Percentiles rank a stretch among this genome's conserved stretches.
phyloP scores from a whole-genome alignment of 805 yeast genomes.

The Kodamaea hsintzibuensis region DNA sequence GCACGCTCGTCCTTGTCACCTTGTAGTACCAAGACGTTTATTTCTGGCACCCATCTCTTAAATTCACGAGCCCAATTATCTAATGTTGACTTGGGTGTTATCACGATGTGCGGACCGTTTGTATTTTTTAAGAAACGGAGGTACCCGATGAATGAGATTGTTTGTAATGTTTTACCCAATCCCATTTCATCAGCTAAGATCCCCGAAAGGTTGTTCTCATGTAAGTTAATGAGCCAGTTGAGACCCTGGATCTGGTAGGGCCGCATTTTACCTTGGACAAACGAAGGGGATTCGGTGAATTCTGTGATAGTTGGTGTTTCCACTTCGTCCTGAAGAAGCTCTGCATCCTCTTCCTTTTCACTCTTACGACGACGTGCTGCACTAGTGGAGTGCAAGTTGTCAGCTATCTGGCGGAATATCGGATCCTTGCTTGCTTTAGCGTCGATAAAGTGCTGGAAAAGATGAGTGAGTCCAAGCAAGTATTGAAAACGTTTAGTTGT shows the following conservation, averaged over 20 bases:
- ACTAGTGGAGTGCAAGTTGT: slow-evolving; percentile 27
- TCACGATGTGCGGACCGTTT: slow-evolving; percentile 60
- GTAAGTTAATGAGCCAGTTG: slow-evolving; percentile 72
- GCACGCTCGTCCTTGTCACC: slow-evolving; percentile 73
- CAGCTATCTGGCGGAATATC: slow-evolving; percentile 52
- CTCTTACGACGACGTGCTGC: slow-evolving; percentile 54
- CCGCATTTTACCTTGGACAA: slow-evolving; percentile 59
- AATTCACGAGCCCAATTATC: slow-evolving; percentile 83
- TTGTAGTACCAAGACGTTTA: slow-evolving; percentile 65
- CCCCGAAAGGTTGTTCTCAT: slow-evolving; percentile 70
- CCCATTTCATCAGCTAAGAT: slow-evolving; percentile 89
- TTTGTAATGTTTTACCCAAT: slow-evolving; percentile 77
- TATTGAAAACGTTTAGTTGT: slow-evolving; percentile 70
- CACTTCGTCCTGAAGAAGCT: slow-evolving; percentile 58
- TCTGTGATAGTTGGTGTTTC: slow-evolving; percentile 38
- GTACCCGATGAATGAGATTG: slow-evolving; percentile 74
- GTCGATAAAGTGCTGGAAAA: slow-evolving; percentile 69
- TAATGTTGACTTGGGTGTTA: slow-evolving; percentile 78
- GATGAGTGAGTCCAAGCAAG: slow-evolving; percentile 60
- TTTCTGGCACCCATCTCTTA: slow-evolving; percentile 78
- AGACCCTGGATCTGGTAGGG: slow-evolving; percentile 80
- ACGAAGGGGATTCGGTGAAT: slow-evolving; percentile 52
- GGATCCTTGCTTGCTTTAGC: slow-evolving; percentile 64
- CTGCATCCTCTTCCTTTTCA: slow-evolving; percentile 78
- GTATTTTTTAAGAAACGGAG: slow-evolving; percentile 56